Conservation (phyloP, 352 stramenopile species). For the Pythium myriotylum region DNA sequence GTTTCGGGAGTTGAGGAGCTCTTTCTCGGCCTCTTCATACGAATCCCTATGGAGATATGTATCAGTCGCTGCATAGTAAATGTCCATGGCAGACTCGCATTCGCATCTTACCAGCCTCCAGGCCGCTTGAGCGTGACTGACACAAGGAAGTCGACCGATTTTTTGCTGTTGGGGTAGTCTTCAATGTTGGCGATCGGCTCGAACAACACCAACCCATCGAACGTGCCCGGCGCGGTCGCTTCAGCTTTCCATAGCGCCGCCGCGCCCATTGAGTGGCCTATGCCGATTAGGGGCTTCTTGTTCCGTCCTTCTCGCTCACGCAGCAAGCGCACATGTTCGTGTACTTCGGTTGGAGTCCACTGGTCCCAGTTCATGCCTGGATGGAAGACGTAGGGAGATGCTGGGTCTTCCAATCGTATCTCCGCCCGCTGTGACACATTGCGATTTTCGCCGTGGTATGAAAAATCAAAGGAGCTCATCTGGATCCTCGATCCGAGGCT, state of each 20-base stretch:
- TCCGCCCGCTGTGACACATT: constrained; percentile 36
- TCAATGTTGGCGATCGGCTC: constrained; percentile 41
- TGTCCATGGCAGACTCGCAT: no score
- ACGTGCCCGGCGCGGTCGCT: constrained; percentile 36
- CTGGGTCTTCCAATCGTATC: constrained; percentile 27
- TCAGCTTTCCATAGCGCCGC: constrained; percentile 37
- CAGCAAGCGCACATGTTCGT: constrained; percentile 10
- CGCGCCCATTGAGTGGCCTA: constrained; percentile 53
- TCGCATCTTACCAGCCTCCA: constrained; percentile 5
- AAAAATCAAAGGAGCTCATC: constrained; percentile 38
- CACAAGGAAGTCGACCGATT: constrained; percentile 13
- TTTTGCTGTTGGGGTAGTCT: neutral
- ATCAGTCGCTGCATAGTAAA: no score
- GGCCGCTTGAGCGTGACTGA: constrained; percentile 17
- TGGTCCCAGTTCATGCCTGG: constrained; percentile 34
- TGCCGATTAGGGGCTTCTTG: constrained; percentile 41
- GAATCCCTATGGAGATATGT: constrained; percentile 9
- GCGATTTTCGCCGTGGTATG: constrained; percentile 42
- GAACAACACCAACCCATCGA: constrained; percentile 48
- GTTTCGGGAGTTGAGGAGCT: constrained; percentile 40
- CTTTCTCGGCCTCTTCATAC: constrained; percentile 21
- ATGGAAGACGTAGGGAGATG: constrained; percentile 35
- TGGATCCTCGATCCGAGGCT: neutral
- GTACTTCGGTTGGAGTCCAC: constrained; percentile 26
- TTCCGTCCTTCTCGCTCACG: neutral